Evolutionary conservation across 257 asterid genomes (phyloP), one percentile per base, ranked within the genome.

Genomic region (Datura wrightii): DNA sequence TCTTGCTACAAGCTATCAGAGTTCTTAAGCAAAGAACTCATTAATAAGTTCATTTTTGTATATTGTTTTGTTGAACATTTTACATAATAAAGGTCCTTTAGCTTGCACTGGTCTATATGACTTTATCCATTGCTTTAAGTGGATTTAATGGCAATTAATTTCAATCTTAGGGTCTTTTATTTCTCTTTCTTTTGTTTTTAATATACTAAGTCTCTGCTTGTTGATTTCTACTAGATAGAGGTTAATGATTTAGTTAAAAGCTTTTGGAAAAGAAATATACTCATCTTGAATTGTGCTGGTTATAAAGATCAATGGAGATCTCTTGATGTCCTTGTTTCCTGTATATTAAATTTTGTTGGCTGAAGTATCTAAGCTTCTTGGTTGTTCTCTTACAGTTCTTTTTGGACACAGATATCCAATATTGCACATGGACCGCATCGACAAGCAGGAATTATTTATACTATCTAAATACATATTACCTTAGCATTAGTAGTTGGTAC

Each of bases 361-460:
- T 59, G 11, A 59, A 59, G 66, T 15, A 67, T 15, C 14, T 67
- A 50, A 7, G 15, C 31, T 15, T 67, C 2, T 67, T 39, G 19
- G 52, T 19, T 15, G 2, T 59, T 59, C 66, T 59, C 36, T 59
- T 3, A 59, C 66, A n/a, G 2, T 67, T 39, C 52, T 1, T 55
- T 42, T 44, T 52, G 56, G 9, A 85, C 8, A 34, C 93, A n/a
- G n/a, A 96, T 94, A 71, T 87, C 94, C 54, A 86, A 79, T 84
- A 83, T 93, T 70, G 85, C 88, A 34, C 89, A 95, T 7, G 90
- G 95, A 14, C 98, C 93, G 50, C 93, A 93, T 78, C n/a, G n/a
- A n/a, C 98, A 96, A 90, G 86, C 91, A 86, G 85, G 90, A 92
- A 65, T 66, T n/a, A n/a, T n/a, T n/a, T n/a, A n/a, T n/a, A n/a